These are phyloP conservation scores for Hyphodiscus sp. DNA, from an alignment of 2,329 filamentous ascomycete species.

Conservation along the genomic window DNA sequence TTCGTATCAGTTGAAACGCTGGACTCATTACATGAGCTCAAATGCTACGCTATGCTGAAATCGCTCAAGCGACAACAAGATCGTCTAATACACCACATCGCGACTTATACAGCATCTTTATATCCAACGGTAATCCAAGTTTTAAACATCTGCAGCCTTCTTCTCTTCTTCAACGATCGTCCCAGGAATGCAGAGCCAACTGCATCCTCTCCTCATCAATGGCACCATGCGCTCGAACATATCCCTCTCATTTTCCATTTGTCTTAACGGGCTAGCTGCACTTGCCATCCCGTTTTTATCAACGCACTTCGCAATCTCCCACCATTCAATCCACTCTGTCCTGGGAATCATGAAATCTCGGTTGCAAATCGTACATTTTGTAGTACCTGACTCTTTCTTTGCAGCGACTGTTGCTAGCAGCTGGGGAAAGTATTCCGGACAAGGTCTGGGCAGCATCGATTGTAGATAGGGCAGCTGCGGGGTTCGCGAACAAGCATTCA, in stretches of 20 bases:
- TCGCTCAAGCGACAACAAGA: neutral
- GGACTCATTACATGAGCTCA: neutral
- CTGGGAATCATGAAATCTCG: constrained; percentile 43
- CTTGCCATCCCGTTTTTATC: constrained; percentile 12
- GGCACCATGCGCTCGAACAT: constrained; percentile 28
- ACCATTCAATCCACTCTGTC: constrained; percentile 59
- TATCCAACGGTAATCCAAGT: too few relatives aligned
- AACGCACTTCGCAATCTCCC: constrained; percentile 33
- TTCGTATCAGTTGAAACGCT: neutral
- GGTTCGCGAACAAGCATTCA: constrained; percentile 20
- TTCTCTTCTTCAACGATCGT: neutral
- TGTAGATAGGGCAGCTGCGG: constrained; percentile 21
- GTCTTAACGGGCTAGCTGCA: constrained; percentile 18
- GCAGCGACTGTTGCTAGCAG: constrained; percentile 26
- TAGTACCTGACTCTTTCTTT: constrained; percentile 42
- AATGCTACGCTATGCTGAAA: neutral
- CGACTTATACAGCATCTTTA: too few relatives aligned
- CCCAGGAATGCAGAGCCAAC: constrained; percentile 28
- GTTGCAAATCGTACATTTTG: constrained; percentile 46
- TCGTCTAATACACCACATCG: too few relatives aligned
- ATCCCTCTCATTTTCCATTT: constrained; percentile 27
- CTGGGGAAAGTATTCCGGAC: constrained; percentile 17
- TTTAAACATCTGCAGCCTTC: neutral
- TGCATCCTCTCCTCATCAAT: constrained; percentile 31
- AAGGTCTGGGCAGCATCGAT: constrained; percentile 16